These are phyloP conservation scores for Chlamydomonas urium DNA, from an alignment of 139 green algal genomes.

Conservation along the genomic window DNA sequence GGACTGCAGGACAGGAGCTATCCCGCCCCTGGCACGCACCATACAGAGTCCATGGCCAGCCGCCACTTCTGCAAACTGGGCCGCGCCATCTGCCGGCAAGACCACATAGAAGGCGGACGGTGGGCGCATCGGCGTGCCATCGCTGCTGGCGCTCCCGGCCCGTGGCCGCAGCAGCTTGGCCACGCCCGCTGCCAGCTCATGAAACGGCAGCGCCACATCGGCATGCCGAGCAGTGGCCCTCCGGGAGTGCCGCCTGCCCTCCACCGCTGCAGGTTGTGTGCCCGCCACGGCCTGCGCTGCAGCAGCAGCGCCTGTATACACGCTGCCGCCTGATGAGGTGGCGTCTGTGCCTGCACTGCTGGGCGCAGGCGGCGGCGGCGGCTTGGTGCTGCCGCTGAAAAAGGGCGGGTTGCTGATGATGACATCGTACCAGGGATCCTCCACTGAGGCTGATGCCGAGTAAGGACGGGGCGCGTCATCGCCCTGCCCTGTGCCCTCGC, in stretches of 20 bases:
- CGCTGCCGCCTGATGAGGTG: too few species aligned
- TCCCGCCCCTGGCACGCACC: too few species aligned
- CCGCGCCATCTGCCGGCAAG: neutral
- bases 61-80: neutral
- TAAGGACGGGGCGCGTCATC: neutral
- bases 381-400: conserved; percentile 16
- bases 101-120: neutral
- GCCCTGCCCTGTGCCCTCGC: neutral
- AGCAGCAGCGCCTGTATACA: too few species aligned
- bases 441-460: neutral
- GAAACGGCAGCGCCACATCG: conserved; percentile 36
- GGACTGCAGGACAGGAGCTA: too few species aligned
- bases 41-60: neutral
- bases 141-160: neutral
- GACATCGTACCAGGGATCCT: conserved; percentile 19
- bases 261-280: too few species aligned
- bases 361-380: neutral
- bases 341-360: too few species aligned
- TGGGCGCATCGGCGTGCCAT: neutral
- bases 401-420: conserved; percentile 55
- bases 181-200: conserved; percentile 22
- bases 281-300: too few species aligned
- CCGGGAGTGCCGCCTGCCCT: too few species aligned
- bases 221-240: conserved; percentile 31
- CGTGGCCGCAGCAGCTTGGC: conserved; percentile 29